A percentile compares a stretch with the other conserved stretches of the same genome.
Conservation (phyloP, 2,329 filamentous ascomycete genomes). For the Fusarium subglutinans region DNA sequence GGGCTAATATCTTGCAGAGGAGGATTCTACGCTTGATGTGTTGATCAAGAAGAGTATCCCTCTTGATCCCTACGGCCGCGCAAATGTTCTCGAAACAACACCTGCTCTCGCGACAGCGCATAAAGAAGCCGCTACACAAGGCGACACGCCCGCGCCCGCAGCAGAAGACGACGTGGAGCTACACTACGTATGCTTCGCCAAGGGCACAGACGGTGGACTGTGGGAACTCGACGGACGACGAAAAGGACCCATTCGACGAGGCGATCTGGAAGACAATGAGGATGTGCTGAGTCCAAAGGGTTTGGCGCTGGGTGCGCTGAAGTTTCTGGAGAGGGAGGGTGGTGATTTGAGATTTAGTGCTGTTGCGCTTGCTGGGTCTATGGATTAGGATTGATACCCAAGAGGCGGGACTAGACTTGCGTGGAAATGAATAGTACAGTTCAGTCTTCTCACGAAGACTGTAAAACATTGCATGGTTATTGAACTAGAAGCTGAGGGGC, state of each 20-base stretch:
- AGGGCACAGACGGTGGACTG: slow-evolving; percentile 69
- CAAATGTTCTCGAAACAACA: slow-evolving; percentile 80
- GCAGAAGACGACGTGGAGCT: slow-evolving; percentile 87
- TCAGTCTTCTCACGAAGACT: neutral
- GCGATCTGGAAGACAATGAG: slow-evolving; percentile 66
- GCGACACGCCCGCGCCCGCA: slow-evolving; percentile 80
- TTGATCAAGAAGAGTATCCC: slow-evolving; percentile 77
- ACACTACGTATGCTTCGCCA: slow-evolving; percentile 96
- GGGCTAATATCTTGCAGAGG: slow-evolving; percentile 46
- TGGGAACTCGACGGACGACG: slow-evolving; percentile 70
- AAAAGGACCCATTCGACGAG: slow-evolving; percentile 66
- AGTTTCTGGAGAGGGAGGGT: slow-evolving; percentile 65
- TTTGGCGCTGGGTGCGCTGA: slow-evolving; percentile 71
- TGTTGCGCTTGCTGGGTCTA: slow-evolving; percentile 62
- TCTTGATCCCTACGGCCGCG: slow-evolving; percentile 71
- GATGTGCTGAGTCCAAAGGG: slow-evolving; percentile 81
- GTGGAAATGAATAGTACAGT: neutral
- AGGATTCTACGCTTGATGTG: slow-evolving; percentile 66
- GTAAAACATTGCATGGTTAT: neutral
- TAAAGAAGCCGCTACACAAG: slow-evolving; percentile 76
- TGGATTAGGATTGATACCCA: slow-evolving; percentile 53
- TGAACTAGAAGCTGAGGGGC: neutral
- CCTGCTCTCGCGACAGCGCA: slow-evolving; percentile 81
- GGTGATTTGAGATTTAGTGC: slow-evolving; percentile 68
- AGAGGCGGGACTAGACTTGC: neutral